Base-by-base conservation (phyloP, 805 yeast species). In the Metschnikowia similis region DNA sequence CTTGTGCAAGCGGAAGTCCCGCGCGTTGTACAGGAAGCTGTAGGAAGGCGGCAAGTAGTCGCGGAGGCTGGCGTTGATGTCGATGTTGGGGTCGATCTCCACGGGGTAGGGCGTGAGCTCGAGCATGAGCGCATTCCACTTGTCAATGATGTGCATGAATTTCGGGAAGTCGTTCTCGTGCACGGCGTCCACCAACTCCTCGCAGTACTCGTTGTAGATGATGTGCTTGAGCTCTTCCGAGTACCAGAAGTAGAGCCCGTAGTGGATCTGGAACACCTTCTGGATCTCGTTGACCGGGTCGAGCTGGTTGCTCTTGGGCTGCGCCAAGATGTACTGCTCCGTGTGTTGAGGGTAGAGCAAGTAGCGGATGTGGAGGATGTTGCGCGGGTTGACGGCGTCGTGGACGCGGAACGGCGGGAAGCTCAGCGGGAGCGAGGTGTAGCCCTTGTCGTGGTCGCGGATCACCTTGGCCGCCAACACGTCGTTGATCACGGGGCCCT, bases 281-380 rank as follows among this genome's bases (percentile, higher is more conserved):
- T 82, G 84, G 48, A 85, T 73, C 57, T 86, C 92, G 45, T 72
- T 77, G 41, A 83, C 67, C 4, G 90, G 88, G 58, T 84, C 83
- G 37, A 82, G 70, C 51, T 78, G 83, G 48, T 80, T 80, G 52
- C 75, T 75, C 52, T 79, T 80, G 6, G 85, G 80, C 13, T 67
- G 64, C 3, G 77, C 76, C 35, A 83, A 63, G 8, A 73, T 52
- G 53, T 77, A 83, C 37, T 70, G 68, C 56, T 83, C 88, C 31
- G 63, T 63, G 52, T 80, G 77, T 38, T 70, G 66, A 1, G 83
- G 51, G 40, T 54, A 45, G 34, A 64, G 56, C 10, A 73, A 57
- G 52, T 66, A 67, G 37, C 77, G 55, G 0, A 73, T 51, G 35
- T 65, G 61, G 2, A 73, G 53, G 26, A 55, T 61, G 49, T 70